Evolutionary conservation across 2,329 filamentous ascomycete genomes (phyloP).

Genomic region (Aspergillus felis): DNA sequence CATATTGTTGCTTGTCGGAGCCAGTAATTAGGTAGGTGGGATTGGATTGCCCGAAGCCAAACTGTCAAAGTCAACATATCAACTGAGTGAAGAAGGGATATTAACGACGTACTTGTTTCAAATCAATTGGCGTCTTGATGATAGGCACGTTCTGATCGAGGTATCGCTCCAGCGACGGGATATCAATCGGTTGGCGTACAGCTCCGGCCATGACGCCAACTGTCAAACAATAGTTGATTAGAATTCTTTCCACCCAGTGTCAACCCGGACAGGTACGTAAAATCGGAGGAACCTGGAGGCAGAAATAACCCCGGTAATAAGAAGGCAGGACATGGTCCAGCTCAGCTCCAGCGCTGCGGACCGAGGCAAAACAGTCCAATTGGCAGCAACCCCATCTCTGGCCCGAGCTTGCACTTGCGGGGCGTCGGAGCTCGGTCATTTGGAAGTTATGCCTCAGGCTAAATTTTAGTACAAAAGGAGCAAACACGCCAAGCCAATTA

Average conservation of each 20-base stretch:
- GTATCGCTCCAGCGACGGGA: slow-evolving; percentile 73
- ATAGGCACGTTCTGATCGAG: slow-evolving; percentile 73
- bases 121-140: slow-evolving; percentile 75
- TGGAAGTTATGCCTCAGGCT: background rate
- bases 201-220: slow-evolving; percentile 67
- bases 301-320: slow-evolving; percentile 6
- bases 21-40: slow-evolving; percentile 90
- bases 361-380: slow-evolving; percentile 3
- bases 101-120: slow-evolving; percentile 70
- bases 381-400: background rate
- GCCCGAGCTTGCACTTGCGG: background rate
- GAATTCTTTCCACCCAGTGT: background rate
- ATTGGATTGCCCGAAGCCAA: slow-evolving; percentile 95
- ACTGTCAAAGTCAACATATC: slow-evolving; percentile 51
- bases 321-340: background rate
- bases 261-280: background rate
- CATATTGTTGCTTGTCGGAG: slow-evolving; percentile 66
- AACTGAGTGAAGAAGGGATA: background rate
- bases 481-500: slow-evolving; percentile 11
- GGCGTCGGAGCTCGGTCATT: background rate
- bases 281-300: background rate
- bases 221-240: background rate
- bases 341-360: slow-evolving; percentile 2
- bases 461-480: slow-evolving; percentile 2
- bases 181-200: slow-evolving; percentile 86